Evolutionary conservation across 306 rosid species (phyloP).

Genomic region (Lathyrus sativus): DNA sequence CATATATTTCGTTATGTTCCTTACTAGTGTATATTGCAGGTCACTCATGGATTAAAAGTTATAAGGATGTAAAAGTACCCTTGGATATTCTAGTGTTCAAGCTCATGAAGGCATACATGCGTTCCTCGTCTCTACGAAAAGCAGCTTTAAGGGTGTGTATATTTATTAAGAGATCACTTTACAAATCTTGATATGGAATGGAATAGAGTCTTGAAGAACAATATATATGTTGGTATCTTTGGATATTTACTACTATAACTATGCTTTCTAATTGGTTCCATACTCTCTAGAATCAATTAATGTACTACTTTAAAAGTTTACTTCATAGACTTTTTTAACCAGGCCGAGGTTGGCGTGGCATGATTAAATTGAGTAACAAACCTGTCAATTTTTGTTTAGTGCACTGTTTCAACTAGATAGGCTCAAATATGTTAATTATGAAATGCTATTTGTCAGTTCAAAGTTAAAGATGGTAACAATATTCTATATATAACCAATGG

Average conservation of each 20-base stretch:
- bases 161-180: slow-evolving; percentile 21
- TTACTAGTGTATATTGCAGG: slow-evolving; percentile 60
- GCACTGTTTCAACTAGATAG: not conserved
- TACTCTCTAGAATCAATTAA: slow-evolving; percentile 7
- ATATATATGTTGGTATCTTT: not conserved
- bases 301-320: slow-evolving; percentile 19
- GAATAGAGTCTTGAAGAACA: not conserved
- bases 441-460: slow-evolving; percentile 21
- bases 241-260: slow-evolving; percentile 23
- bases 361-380: slow-evolving; percentile 18
- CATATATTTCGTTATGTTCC: slow-evolving; percentile 32
- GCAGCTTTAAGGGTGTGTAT: slow-evolving; percentile 87
- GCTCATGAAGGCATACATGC: slow-evolving; percentile 88
- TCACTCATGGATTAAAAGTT: slow-evolving; percentile 84
- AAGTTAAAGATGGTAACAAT: slow-evolving; percentile 21
- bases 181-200: slow-evolving; percentile 16
- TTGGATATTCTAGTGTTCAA: slow-evolving; percentile 78
- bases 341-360: slow-evolving; percentile 8
- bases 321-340: slow-evolving; percentile 1
- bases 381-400: not conserved
- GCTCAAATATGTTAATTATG: slow-evolving; percentile 16
- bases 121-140: slow-evolving; percentile 81
- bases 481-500: not conserved
- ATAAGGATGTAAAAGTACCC: slow-evolving; percentile 63
- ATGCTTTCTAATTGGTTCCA: slow-evolving; percentile 10